Conservation (phyloP, 495 filamentous ascomycete genomes). For the Lophiotrema nucula region DNA sequence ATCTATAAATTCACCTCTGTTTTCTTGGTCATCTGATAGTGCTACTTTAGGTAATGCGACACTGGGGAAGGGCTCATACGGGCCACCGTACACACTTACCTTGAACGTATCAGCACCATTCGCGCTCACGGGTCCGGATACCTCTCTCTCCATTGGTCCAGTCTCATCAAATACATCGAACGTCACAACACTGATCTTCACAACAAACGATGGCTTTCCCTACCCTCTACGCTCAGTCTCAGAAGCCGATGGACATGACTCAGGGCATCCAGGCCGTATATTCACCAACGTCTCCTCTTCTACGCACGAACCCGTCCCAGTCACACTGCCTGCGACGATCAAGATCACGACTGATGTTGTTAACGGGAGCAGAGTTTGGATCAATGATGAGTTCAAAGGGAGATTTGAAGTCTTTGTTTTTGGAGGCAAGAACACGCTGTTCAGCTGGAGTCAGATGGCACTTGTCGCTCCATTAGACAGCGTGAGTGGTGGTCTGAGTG, state of each 20-base stretch:
- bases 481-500: constrained; percentile 36
- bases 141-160: constrained; percentile 40
- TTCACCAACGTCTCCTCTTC: constrained; percentile 44
- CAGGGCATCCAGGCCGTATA: constrained; percentile 42
- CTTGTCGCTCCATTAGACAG: constrained; percentile 53
- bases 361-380: constrained; percentile 50
- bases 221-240: constrained; percentile 51
- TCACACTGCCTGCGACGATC: constrained; percentile 31
- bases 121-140: constrained; percentile 43
- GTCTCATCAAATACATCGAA: constrained; percentile 23
- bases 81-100: constrained; percentile 52
- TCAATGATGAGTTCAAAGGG: constrained; percentile 47
- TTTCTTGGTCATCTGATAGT: constrained; percentile 8
- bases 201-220: constrained; percentile 47
- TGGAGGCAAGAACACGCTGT: constrained; percentile 50
- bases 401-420: constrained; percentile 57
- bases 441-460: constrained; percentile 59
- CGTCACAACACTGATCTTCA: constrained; percentile 42
- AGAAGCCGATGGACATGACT: constrained; percentile 39
- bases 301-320: constrained; percentile 32
- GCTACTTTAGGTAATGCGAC: neutral
- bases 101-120: constrained; percentile 45
- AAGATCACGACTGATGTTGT: constrained; percentile 44
- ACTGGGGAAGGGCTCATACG: constrained; percentile 50
- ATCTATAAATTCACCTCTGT: neutral